Evolutionary conservation across 176 grass and related monocot genomes (phyloP).

Genomic region (Bonia amplexicaulis): DNA sequence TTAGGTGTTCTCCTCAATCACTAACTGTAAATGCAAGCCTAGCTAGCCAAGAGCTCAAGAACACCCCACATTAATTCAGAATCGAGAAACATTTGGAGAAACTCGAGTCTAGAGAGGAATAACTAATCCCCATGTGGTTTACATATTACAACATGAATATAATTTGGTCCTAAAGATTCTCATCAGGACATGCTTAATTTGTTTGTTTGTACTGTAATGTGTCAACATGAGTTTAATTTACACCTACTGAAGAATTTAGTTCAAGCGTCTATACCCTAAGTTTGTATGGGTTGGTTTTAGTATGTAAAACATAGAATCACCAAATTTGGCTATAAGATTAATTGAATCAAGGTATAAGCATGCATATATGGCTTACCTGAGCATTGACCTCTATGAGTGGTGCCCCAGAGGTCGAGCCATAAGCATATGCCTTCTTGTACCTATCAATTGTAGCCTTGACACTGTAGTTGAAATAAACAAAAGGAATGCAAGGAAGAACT

Average conservation of each 20-base stretch:
- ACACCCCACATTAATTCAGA: background rate
- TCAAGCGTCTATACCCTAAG: background rate
- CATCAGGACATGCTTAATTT: background rate
- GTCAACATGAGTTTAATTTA: background rate
- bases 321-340: background rate
- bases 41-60: background rate
- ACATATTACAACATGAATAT: too few species aligned
- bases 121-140: background rate
- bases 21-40: background rate
- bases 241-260: background rate
- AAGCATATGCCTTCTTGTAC: slow-evolving; percentile 71
- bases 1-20: background rate
- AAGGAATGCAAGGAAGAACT: background rate
- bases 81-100: too few species aligned
- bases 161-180: background rate
- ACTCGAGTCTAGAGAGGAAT: background rate
- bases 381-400: slow-evolving; percentile 55
- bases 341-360: background rate
- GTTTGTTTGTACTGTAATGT: background rate
- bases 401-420: slow-evolving; percentile 38
- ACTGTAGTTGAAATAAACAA: slow-evolving; percentile 32
- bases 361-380: slow-evolving; percentile 30
- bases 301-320: background rate
- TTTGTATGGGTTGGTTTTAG: background rate
- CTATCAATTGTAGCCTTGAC: slow-evolving; percentile 63